Conservation (phyloP, 768 basidiomycete genomes). For the Trametes elegans region DNA sequence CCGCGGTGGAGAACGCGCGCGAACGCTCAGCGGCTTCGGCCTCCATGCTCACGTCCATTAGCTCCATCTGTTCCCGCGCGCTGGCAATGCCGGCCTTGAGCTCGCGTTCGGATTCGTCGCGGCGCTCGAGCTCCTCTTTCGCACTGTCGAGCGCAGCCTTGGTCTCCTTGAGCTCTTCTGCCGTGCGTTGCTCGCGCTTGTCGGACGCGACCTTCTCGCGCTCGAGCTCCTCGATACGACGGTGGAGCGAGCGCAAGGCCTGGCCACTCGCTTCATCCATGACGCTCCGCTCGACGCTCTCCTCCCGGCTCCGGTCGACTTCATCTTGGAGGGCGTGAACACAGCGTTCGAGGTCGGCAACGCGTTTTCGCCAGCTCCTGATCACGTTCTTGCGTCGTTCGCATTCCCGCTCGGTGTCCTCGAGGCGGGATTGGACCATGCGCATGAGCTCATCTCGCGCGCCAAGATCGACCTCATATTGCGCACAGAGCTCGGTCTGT, state of each 20-base stretch:
- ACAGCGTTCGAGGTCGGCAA: slow-evolving; percentile 67
- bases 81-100: slow-evolving; percentile 52
- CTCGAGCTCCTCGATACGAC: slow-evolving; percentile 75
- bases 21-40: slow-evolving; percentile 41
- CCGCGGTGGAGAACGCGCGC: slow-evolving; percentile 34
- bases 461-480: slow-evolving; percentile 72
- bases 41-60: slow-evolving; percentile 35
- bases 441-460: slow-evolving; percentile 74
- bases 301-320: slow-evolving; percentile 80
- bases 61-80: slow-evolving; percentile 60
- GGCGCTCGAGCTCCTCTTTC: slow-evolving; percentile 41
- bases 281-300: slow-evolving; percentile 76
- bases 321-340: slow-evolving; percentile 78
- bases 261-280: slow-evolving; percentile 83
- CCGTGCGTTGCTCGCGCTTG: slow-evolving; percentile 30
- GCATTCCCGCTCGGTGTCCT: slow-evolving; percentile 60
- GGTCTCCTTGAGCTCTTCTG: slow-evolving; percentile 43
- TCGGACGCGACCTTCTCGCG: slow-evolving; percentile 54
- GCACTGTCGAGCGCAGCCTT: slow-evolving; percentile 47
- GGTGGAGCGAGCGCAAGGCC: slow-evolving; percentile 77
- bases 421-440: slow-evolving; percentile 52
- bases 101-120: slow-evolving; percentile 53
- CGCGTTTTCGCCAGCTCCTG: slow-evolving; percentile 72
- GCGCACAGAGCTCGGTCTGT: slow-evolving; percentile 71
- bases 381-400: slow-evolving; percentile 53